Evolutionary conservation across 208 protist species (phyloP), one percentile per base, ranked within the genome.

Genomic region (Leishmania martiniquensis): DNA sequence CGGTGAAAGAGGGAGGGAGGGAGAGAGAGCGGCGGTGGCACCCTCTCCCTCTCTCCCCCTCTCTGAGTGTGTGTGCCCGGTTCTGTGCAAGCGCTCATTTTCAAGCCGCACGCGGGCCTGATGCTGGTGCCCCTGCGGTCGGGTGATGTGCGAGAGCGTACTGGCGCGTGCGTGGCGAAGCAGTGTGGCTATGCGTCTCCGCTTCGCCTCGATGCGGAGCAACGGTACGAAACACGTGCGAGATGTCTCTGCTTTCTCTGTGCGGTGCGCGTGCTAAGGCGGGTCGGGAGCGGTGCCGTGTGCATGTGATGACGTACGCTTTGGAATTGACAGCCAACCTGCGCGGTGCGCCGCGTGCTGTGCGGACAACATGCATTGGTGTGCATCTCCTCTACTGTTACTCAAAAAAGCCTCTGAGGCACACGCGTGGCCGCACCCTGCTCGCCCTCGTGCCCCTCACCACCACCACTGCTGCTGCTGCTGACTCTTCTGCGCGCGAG

Each of bases 201-300:
- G 37, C 62, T 7, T 39, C 59, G 57, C 59, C 73, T 34, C 62
- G 29, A 29, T 77, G 75, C 55, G 75, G 75, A 80, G 76, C 76
- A 73, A 80, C 76, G 76, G 76, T 80, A 80, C 76, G 76, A 80
- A 82, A 77, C 70, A 82, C 78, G 72, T 77, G 77, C 77, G 62
- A 82, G 77, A 82, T 44, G 45, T 32, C 29, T 52, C 52, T 49
- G 34, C 49, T 49, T 49, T 12, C 39, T 29, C 15, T 66, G 63
- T 49, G 37, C 49, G 55, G 76, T 74, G 67, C 39, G 83, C 86
- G 20, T 42, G 65, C 69, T 70, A 7, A 25, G 29, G 95, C 85
- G 47, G 95, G 90, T 9, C 86, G 75, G 91, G 72, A n/a, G 25
- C 89, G 17, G 89, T 90, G 62, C n/a, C 62, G 94, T 34, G 92